Conservation (phyloP, 2,329 filamentous ascomycete genomes). For the Periglandula ipomoeae region DNA sequence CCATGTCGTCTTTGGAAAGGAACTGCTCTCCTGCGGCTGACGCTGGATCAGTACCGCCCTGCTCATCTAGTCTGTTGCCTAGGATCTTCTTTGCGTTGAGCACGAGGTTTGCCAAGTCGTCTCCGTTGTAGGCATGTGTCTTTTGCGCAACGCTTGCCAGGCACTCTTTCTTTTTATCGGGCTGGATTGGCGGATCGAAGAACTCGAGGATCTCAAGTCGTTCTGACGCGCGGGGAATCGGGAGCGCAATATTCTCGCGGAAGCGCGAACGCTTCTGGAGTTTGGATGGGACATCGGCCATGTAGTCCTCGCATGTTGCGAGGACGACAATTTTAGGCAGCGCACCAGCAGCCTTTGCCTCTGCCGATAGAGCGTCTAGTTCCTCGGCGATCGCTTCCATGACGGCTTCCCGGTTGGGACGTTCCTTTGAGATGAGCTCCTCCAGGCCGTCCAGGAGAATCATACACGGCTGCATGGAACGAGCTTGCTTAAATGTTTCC, state of each 20-base stretch:
- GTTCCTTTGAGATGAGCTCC: constrained; percentile 54
- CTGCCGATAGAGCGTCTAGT: constrained; percentile 42
- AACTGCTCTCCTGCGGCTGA: constrained; percentile 16
- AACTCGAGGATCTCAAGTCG: constrained; percentile 66
- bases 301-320: constrained; percentile 62
- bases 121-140: constrained; percentile 81
- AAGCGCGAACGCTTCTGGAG: constrained; percentile 60
- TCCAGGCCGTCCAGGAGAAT: constrained; percentile 74
- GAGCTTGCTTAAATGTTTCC: constrained; percentile 61
- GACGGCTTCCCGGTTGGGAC: constrained; percentile 39
- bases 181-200: constrained; percentile 37
- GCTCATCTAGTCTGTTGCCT: constrained; percentile 16
- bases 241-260: constrained; percentile 58
- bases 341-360: constrained; percentile 25
- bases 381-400: constrained; percentile 43
- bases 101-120: constrained; percentile 62
- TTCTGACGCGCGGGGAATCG: constrained; percentile 63
- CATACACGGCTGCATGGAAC: constrained; percentile 61
- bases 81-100: constrained; percentile 20
- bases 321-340: constrained; percentile 59
- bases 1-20: constrained; percentile 43
- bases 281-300: constrained; percentile 60
- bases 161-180: constrained; percentile 39
- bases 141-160: constrained; percentile 57
- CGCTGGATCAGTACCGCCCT: constrained; percentile 8